Base-by-base conservation (phyloP, 805 yeast genomes). In the Candida ipomoeae region DNA sequence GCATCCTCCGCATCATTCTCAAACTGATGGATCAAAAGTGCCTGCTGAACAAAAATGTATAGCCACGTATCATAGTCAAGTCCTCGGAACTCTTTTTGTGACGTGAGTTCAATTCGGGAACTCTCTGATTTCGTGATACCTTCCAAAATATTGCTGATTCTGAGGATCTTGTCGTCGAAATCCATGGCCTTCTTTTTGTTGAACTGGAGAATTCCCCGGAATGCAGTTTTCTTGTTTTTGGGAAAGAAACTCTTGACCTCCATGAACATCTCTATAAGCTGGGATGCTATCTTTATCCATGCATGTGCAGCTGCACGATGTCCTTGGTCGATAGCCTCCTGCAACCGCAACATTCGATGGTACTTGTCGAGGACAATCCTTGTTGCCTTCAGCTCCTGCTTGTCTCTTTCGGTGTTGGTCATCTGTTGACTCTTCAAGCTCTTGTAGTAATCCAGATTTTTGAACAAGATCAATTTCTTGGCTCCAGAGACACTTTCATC, bases 211-310 rank as follows among this genome's bases (percentile, higher is more conserved):
- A 83, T 81, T 15, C 91, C 90, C 43, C 80, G 82, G 62, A 87
- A 87, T 18, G 78, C 75, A 46, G 84, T 81, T 11, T 84, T 84
- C 50, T 85, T 79, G 59, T 89, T 95, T 44, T 82, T 77, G 1
- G 91, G 87, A 61, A 88, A 91, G 56, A 94, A 88, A 58, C 83
- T 82, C 54, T 84, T 78, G 11, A 88, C 89, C 49, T 84, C 80
- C 23, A 87, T 81, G 62, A 94, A 91, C 52, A 87, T 81, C 61
- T 90, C 96, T 39, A 92, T 82, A 46, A 94, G 74, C 56, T 87
- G 96, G 2, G 88, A 80, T 0, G 92, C 96, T 5, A 83, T 71
- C 53, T 89, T 88, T 56, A 88, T 77, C 98, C 98, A 94, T 1
- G 88, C 80, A 6, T 78, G 73, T 2, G 82, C 77, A 0, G 94